phyloP scores from a whole-genome alignment of 768 basidiomycete genomes.

The Coprinopsis strossmayeri region DNA sequence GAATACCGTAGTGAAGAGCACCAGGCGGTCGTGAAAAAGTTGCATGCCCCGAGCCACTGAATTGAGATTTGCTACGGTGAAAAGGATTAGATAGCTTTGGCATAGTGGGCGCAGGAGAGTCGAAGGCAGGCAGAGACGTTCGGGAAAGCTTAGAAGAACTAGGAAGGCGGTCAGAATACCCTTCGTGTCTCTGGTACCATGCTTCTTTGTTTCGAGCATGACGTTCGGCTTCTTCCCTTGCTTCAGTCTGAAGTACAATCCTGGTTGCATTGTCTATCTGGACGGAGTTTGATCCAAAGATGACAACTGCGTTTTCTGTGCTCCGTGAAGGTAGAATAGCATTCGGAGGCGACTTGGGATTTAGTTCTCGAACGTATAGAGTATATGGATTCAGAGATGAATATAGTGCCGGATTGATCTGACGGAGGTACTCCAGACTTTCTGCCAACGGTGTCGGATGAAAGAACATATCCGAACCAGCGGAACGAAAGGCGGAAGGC shows the following conservation, averaged over 20 bases:
- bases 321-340: neutral
- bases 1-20: too few relatives aligned
- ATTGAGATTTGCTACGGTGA: too few relatives aligned
- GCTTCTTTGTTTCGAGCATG: constrained; percentile 20
- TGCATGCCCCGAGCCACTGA: too few relatives aligned
- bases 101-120: too few relatives aligned
- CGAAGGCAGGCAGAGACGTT: too few relatives aligned
- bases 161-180: neutral
- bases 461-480: constrained; percentile 24
- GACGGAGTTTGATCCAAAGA: constrained; percentile 9
- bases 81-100: too few relatives aligned
- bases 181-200: constrained; percentile 19
- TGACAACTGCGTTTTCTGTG: constrained; percentile 6
- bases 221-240: constrained; percentile 11
- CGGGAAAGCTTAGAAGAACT: neutral
- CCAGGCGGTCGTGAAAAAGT: too few relatives aligned
- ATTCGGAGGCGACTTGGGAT: constrained; percentile 13
- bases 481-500: constrained; percentile 21
- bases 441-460: constrained; percentile 34
- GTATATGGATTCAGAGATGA: constrained; percentile 27
- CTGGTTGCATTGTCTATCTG: constrained; percentile 16
- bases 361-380: constrained; percentile 23
- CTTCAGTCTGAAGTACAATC: constrained; percentile 13
- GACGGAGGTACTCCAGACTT: constrained; percentile 25
- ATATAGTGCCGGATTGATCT: constrained; percentile 18